Conservation (phyloP, 2,329 filamentous ascomycete genomes). For the Beauveria medogensis region DNA sequence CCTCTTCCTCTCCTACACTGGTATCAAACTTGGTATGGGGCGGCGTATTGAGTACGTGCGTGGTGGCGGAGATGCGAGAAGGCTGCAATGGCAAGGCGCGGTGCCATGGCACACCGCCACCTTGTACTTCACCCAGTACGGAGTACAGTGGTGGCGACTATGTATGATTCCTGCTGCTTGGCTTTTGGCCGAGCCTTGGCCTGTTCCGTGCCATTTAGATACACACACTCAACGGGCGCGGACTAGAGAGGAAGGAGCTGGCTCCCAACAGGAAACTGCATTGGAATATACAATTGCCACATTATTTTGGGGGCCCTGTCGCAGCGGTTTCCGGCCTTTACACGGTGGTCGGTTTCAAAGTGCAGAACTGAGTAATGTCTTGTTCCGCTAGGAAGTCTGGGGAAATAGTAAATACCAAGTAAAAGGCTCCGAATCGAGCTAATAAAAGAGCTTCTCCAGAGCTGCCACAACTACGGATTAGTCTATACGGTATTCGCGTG, state of each 20-base stretch:
- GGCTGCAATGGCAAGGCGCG: neutral
- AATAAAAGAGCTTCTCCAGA: neutral
- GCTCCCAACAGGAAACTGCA: too few species aligned
- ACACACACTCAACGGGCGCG: too few species aligned
- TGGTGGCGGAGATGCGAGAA: neutral
- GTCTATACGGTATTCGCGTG: neutral
- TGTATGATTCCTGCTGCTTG: too few species aligned
- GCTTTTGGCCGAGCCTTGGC: too few species aligned
- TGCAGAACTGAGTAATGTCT: neutral
- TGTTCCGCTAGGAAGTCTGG: neutral
- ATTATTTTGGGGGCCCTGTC: too few species aligned
- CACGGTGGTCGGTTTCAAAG: neutral
- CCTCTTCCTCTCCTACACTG: neutral
- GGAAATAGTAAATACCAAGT: too few species aligned
- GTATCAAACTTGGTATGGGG: neutral
- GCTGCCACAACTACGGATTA: neutral
- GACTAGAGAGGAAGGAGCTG: too few species aligned
- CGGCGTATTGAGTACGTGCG: neutral
- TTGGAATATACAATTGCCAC: too few species aligned
- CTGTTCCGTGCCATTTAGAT: too few species aligned
- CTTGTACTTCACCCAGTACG: too few species aligned
- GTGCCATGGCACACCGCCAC: neutral
- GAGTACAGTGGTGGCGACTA: too few species aligned
- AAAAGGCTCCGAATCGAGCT: neutral
- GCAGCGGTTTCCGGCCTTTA: too few species aligned